Conservation (phyloP, 169 alveolate genomes). For the Eimeria necatrix region DNA sequence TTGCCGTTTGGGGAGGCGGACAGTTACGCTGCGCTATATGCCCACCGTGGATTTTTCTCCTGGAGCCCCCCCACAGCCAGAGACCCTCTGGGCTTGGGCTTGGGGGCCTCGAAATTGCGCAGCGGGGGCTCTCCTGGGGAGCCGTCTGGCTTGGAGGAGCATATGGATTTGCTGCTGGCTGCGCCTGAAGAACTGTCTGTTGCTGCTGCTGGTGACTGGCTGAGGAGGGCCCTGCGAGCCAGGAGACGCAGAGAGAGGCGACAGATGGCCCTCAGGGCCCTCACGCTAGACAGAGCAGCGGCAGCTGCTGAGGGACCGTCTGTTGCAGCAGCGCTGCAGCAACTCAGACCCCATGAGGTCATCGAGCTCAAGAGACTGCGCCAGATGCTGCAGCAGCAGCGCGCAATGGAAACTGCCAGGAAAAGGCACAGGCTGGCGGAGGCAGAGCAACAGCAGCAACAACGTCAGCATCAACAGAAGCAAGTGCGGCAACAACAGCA, state of each 20-base stretch:
- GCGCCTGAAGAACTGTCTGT: not conserved
- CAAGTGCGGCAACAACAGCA: not conserved
- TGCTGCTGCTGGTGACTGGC: not conserved
- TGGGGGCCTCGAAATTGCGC: not conserved
- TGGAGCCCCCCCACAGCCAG: not conserved
- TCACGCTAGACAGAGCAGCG: constrained; percentile 13
- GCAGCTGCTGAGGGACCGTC: constrained; percentile 14
- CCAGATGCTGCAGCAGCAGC: not conserved
- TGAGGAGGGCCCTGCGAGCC: not conserved
- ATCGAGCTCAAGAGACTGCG: not conserved
- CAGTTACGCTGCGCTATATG: not conserved
- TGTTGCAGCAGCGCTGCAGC: not conserved
- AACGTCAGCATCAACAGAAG: not conserved
- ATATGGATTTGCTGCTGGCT: not conserved
- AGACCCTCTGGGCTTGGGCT: not conserved
- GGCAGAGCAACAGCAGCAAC: not conserved
- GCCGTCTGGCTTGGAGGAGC: not conserved
- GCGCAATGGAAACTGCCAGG: not conserved
- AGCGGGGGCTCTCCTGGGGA: not conserved
- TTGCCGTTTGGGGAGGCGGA: constrained; percentile 2
- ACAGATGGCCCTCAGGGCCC: constrained; percentile 16
- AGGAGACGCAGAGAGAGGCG: not conserved
- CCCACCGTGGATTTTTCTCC: not conserved
- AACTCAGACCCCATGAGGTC: not conserved
- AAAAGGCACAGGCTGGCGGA: not conserved